Conservation (phyloP, 345 rosid genomes). For the Eucalyptus marginata region DNA sequence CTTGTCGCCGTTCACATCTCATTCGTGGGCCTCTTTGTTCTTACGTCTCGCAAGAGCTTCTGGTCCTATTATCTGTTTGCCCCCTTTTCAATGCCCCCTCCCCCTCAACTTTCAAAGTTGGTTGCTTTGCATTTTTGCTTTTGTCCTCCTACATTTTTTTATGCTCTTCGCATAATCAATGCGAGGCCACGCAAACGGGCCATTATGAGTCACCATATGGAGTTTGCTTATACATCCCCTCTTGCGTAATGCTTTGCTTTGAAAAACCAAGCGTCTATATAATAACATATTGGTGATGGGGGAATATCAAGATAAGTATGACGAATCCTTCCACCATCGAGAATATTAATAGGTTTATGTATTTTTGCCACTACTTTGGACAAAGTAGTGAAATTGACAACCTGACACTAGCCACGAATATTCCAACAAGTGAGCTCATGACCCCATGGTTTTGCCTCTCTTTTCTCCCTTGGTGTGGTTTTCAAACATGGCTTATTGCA, state of each 20-base stretch:
- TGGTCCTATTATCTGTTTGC: neutral
- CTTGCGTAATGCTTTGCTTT: neutral
- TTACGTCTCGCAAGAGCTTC: neutral
- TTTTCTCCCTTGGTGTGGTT: neutral
- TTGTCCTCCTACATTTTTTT: neutral
- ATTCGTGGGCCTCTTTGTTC: conserved; percentile 11
- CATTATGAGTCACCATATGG: neutral
- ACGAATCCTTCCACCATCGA: neutral
- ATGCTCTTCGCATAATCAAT: neutral
- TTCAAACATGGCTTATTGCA: neutral
- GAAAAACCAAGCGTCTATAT: neutral
- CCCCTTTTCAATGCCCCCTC: neutral
- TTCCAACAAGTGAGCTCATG: neutral
- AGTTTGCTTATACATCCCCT: neutral
- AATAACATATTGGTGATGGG: neutral
- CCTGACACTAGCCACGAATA: neutral
- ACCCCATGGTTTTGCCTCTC: neutral
- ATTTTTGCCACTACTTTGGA: neutral
- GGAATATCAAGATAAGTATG: neutral
- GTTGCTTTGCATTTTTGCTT: neutral
- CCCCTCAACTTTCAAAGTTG: neutral
- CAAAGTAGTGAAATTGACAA: neutral
- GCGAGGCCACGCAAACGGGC: neutral
- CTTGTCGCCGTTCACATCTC: conserved; percentile 2
- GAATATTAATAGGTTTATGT: neutral